A percentile compares a stretch with the other conserved stretches of the same genome.
phyloP scores from a whole-genome alignment of 352 stramenopile genomes.

The Globisporangium viniferum region DNA sequence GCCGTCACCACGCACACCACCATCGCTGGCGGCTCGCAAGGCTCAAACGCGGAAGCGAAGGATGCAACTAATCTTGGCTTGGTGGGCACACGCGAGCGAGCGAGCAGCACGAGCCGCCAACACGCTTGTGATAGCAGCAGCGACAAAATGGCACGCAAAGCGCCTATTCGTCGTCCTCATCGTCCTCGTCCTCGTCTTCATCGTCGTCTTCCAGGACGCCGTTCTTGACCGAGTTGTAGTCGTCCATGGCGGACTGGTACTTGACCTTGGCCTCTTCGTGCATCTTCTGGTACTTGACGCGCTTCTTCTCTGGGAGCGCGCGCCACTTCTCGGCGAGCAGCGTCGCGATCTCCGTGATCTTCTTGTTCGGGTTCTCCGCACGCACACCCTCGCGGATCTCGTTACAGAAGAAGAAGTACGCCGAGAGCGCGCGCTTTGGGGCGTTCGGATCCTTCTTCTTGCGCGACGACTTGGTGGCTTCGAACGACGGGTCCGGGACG shows the following conservation, averaged over 20 bases:
- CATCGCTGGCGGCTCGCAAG: not conserved
- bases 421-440: constrained; percentile 92
- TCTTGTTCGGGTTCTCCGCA: constrained; percentile 92
- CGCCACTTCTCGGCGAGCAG: constrained; percentile 84
- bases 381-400: constrained; percentile 89
- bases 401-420: constrained; percentile 96
- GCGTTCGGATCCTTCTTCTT: constrained; percentile 93
- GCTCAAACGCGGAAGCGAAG: constrained; percentile 3
- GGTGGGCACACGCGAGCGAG: not conserved
- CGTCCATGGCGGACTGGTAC: constrained; percentile 90
- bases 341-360: constrained; percentile 91
- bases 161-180: constrained; percentile 67
- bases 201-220: constrained; percentile 33
- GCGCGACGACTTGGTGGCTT: constrained; percentile 52
- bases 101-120: not conserved
- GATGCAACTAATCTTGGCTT: constrained; percentile 19
- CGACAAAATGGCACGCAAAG: not conserved
- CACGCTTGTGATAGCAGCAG: not conserved
- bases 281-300: constrained; percentile 87
- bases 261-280: constrained; percentile 79
- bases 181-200: constrained; percentile 63
- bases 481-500: constrained; percentile 80
- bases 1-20: not conserved
- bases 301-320: constrained; percentile 90
- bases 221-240: constrained; percentile 78